These are phyloP conservation scores for Adansonia digitata DNA, from an alignment of 345 rosid species.

Conservation along the genomic window DNA sequence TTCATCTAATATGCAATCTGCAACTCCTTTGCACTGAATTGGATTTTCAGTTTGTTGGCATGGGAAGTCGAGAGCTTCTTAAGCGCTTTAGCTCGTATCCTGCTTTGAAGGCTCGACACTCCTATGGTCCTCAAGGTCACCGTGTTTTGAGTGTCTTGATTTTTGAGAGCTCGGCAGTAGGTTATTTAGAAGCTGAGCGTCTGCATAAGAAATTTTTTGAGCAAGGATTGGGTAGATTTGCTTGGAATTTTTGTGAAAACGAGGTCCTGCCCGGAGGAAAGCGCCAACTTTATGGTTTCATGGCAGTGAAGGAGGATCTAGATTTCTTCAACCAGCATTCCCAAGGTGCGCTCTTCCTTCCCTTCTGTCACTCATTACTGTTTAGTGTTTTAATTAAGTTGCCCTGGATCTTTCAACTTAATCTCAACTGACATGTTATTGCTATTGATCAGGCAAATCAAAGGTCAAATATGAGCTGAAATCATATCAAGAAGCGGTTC, in stretches of 20 bases:
- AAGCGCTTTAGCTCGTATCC: conserved; percentile 9
- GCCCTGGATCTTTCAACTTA: neutral
- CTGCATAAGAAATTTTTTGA: neutral
- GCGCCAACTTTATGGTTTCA: conserved; percentile 17
- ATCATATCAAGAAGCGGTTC: conserved; percentile 4
- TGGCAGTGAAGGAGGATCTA: conserved; percentile 15
- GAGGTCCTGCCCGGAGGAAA: neutral
- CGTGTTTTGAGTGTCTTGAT: conserved; percentile 6
- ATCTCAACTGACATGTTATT: neutral
- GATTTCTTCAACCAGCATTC: neutral
- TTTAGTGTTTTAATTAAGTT: neutral
- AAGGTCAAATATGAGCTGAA: conserved; percentile 13
- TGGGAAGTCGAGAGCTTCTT: conserved; percentile 15
- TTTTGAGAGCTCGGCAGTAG: conserved; percentile 8
- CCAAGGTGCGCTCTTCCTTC: conserved; percentile 8
- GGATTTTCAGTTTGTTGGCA: conserved; percentile 12
- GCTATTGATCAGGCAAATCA: conserved; percentile 5
- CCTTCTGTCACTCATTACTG: neutral
- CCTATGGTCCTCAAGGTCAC: conserved; percentile 12
- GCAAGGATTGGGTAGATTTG: neutral
- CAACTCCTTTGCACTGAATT: neutral
- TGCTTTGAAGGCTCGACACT: conserved; percentile 4
- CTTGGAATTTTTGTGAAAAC: neutral
- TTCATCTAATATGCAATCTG: neutral
- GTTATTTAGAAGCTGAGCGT: conserved; percentile 12